Conservation (phyloP, 2,329 filamentous ascomycete genomes). For the Cercospora canescens region DNA sequence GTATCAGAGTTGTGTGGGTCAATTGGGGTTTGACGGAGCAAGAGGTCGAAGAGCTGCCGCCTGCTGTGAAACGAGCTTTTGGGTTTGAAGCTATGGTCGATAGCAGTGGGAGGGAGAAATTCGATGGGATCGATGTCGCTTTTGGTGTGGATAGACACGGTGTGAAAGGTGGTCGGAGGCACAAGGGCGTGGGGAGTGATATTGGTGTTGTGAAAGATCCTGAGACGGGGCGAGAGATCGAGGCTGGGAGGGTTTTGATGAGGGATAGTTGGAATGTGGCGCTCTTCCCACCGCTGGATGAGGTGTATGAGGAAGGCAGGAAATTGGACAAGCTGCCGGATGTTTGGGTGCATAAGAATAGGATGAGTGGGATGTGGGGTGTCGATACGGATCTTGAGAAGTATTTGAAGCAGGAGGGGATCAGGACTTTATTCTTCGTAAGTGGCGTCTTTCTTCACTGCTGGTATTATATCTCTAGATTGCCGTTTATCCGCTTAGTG, state of each 20-base stretch:
- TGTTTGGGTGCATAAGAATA: conserved; percentile 57
- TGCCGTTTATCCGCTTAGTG: background rate
- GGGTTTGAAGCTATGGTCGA: conserved; percentile 38
- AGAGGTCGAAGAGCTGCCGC: conserved; percentile 54
- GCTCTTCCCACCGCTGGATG: conserved; percentile 50
- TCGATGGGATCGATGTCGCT: conserved; percentile 15
- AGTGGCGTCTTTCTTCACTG: background rate
- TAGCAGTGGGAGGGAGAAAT: conserved; percentile 17
- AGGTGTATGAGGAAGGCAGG: conserved; percentile 37
- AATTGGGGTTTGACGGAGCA: conserved; percentile 60
- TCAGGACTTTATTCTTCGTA: conserved; percentile 54
- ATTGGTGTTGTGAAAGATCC: conserved; percentile 33
- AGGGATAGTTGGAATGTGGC: conserved; percentile 58
- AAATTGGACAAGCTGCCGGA: conserved; percentile 40
- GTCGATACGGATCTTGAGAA: conserved; percentile 44
- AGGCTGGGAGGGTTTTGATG: conserved; percentile 51
- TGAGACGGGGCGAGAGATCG: conserved; percentile 44
- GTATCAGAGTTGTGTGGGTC: conserved; percentile 55
- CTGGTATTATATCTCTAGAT: background rate
- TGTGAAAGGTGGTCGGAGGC: conserved; percentile 28
- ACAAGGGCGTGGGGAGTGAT: conserved; percentile 35
- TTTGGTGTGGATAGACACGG: conserved; percentile 31
- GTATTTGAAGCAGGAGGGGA: conserved; percentile 43
- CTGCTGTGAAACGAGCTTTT: conserved; percentile 52
- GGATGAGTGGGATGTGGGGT: conserved; percentile 60